Conservation (phyloP, 176 grass and related monocot species). For the Dendrocalamus sinicus region DNA sequence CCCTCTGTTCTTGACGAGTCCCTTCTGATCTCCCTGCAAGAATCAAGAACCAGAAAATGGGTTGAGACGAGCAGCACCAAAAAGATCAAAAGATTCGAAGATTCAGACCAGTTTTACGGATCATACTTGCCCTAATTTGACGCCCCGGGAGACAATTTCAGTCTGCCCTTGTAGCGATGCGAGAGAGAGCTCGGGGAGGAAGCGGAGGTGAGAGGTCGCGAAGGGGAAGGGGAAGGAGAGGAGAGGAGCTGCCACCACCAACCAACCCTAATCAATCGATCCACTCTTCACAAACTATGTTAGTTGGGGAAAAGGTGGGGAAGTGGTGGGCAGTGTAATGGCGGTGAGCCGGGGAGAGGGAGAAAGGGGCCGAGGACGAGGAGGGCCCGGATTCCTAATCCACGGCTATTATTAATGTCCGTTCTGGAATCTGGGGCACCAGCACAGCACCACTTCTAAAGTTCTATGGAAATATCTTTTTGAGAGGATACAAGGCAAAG, state of each 20-base stretch:
- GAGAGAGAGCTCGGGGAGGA: not conserved
- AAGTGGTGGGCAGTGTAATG: not conserved
- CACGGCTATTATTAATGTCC: not conserved
- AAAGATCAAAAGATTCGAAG: not conserved
- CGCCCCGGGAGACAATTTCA: not conserved
- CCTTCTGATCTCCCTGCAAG: constrained; percentile 21
- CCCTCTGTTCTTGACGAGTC: not conserved
- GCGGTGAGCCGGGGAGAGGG: not conserved
- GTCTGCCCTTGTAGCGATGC: not conserved
- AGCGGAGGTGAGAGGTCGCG: not conserved
- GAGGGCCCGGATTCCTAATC: constrained; percentile 28
- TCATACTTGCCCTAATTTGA: constrained; percentile 10
- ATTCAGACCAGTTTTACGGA: not conserved
- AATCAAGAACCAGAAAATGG: not conserved
- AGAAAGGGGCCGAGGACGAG: not conserved
- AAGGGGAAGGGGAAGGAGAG: not conserved
- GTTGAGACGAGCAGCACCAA: not conserved
- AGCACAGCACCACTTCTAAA: no score
- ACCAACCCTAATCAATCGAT: constrained; percentile 20
- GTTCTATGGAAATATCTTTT: no score
- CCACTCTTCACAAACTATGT: not conserved
- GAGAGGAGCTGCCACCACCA: not conserved
- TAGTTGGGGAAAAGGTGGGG: constrained; percentile 28
- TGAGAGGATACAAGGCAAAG: no score
- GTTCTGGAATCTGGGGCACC: no score